Conservation (phyloP, 2,329 filamentous ascomycete species). For the Aspergillus pseudoviridinutans region DNA sequence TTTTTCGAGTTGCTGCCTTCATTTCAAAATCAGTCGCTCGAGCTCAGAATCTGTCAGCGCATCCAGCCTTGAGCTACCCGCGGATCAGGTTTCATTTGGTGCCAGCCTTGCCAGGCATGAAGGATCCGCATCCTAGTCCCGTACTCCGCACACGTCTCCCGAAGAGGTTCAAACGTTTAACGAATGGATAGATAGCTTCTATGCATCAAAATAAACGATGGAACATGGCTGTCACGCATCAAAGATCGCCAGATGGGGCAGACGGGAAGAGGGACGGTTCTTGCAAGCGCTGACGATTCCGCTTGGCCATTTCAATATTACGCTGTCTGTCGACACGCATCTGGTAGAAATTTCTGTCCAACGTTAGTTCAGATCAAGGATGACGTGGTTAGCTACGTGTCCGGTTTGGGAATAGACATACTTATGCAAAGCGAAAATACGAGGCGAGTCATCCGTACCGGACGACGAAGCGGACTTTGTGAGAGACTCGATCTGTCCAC, state of each 20-base stretch:
- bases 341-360: slow-evolving; percentile 72
- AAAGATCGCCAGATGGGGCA: slow-evolving; percentile 62
- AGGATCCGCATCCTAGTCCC: background rate
- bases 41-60: background rate
- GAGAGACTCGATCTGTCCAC: slow-evolving; percentile 37
- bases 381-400: slow-evolving; percentile 2
- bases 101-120: background rate
- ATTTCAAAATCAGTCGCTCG: background rate
- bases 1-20: background rate
- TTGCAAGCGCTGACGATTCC: slow-evolving; percentile 74
- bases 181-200: background rate
- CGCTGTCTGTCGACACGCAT: slow-evolving; percentile 76
- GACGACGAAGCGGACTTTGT: slow-evolving; percentile 42
- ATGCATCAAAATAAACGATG: background rate
- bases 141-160: background rate
- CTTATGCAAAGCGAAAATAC: slow-evolving; percentile 82
- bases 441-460: slow-evolving; percentile 61
- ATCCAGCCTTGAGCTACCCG: background rate
- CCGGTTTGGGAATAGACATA: slow-evolving; percentile 34
- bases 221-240: background rate
- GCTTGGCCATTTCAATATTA: slow-evolving; percentile 72
- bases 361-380: slow-evolving; percentile 6
- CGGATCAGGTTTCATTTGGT: background rate
- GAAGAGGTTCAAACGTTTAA: background rate
- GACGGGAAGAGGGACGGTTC: slow-evolving; percentile 80